Percentiles rank a stretch among this genome's conserved stretches.
Conservation (phyloP, 2,329 filamentous ascomycete genomes). For the Calonectria pauciramosa region DNA sequence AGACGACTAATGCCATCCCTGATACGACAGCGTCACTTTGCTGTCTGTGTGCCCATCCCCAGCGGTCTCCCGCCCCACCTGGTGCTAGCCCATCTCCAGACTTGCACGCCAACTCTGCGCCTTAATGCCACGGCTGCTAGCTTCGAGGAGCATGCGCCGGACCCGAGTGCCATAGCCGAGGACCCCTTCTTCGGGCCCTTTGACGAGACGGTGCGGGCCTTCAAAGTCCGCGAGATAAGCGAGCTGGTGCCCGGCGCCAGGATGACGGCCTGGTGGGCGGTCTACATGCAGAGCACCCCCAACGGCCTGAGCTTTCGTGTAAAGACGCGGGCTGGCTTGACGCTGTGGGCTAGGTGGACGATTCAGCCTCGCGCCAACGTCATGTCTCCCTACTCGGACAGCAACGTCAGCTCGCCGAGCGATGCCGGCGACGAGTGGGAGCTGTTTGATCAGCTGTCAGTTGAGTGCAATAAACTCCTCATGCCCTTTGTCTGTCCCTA, state of each 20-base stretch:
- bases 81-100: conserved; percentile 54
- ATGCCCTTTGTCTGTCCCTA: conserved; percentile 1
- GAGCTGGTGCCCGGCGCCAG: conserved; percentile 1
- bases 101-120: conserved; percentile 55
- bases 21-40: conserved; percentile 12
- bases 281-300: neutral
- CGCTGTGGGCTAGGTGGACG: neutral
- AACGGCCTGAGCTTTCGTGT: neutral
- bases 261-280: conserved; percentile 4
- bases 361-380: neutral
- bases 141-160: conserved; percentile 50
- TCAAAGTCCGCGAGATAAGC: conserved; percentile 32
- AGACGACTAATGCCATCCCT: conserved; percentile 7
- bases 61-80: conserved; percentile 48
- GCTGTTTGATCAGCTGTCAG: neutral
- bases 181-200: conserved; percentile 56
- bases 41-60: conserved; percentile 55
- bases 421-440: conserved; percentile 1
- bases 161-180: conserved; percentile 48
- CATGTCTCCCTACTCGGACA: neutral
- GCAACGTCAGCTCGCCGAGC: neutral
- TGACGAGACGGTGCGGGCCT: conserved; percentile 49
- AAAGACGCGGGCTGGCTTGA: neutral
- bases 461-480: neutral
- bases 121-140: conserved; percentile 52